Base-by-base conservation (phyloP, 169 alveolate species). In the Eimeria praecox region DNA sequence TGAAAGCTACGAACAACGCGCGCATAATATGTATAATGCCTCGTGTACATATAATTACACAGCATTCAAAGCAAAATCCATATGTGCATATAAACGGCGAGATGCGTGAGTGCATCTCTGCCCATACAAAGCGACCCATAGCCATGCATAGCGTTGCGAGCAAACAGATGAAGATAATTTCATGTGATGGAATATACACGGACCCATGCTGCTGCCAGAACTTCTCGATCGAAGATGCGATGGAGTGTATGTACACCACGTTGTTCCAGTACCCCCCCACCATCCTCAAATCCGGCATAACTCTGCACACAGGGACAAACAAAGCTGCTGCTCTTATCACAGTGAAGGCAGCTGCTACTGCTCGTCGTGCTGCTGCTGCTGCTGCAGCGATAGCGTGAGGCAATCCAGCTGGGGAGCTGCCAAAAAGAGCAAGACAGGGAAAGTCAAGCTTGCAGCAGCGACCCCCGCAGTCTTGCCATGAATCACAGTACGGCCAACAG, bases 271-370 rank as follows among this genome's bases (percentile, higher is more conserved):
- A 97, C 38, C 98, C 98, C 40, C 95, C 87, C 59, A 97, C 83
- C 71, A 97, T 71, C 66, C 98, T 94, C 49, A 97, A 42, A 62
- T 97, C 97, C 16, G 98, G 98, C 96, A 93, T 93, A 9, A 93
- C 92, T 24, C 96, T 93, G 73, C 66, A 33, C 4, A n/a, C 44
- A 52, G 52, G 14, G 20, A 20, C 83, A 86, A 22, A 16, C 9
- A 10, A 24, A 35, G 77, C 30, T 44, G 54, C 30, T 35, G 87
- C 87, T 8, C 64, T 30, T 75, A 20, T 20, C n/a, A 27, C 24
- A 22, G 46, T 42, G 87, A 59, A 38, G 27, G 87, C 24, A 18
- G 87, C 62, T 40, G 30, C 59, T 18, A 10, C 49, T 33, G 82
- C 82, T 71, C n/a, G n/a, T n/a, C n/a, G n/a, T n/a, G n/a, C n/a